Evolutionary conservation across 495 filamentous ascomycete species (phyloP).

Genomic region (Xylaria flabelliformis): DNA sequence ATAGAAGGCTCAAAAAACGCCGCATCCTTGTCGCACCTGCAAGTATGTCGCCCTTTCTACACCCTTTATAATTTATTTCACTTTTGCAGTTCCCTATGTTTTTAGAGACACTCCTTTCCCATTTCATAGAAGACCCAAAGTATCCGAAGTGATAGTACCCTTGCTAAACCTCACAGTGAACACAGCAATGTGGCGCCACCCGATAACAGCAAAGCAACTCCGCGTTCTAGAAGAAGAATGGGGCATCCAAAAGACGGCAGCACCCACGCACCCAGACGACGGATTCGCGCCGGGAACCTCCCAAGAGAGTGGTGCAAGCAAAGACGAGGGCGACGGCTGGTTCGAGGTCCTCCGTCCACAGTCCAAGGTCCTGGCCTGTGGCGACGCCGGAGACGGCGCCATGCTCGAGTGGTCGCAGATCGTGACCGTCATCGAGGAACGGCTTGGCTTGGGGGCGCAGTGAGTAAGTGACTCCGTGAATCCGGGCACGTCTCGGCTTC

Average conservation of each 20-base stretch:
- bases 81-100: no score
- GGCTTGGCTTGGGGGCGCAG: conserved; percentile 42
- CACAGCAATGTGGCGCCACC: conserved; percentile 89
- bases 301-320: conserved; percentile 30
- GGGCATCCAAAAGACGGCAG: conserved; percentile 51
- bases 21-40: conserved; percentile 64
- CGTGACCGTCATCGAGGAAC: conserved; percentile 63
- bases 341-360: conserved; percentile 70
- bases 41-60: conserved; percentile 29
- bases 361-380: conserved; percentile 78
- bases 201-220: conserved; percentile 75
- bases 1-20: conserved; percentile 46
- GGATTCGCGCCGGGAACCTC: neutral
- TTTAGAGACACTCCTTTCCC: no score
- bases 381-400: conserved; percentile 76
- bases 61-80: no score
- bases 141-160: neutral
- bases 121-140: neutral
- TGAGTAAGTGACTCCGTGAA: neutral
- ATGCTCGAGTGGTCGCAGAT: conserved; percentile 83
- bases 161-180: conserved; percentile 59
- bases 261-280: neutral
- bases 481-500: neutral
- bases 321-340: conserved; percentile 68
- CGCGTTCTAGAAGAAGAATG: conserved; percentile 74